Evolutionary conservation across 1,284 basidiomycete genomes (phyloP).

Genomic region (Ganoderma boninense): DNA sequence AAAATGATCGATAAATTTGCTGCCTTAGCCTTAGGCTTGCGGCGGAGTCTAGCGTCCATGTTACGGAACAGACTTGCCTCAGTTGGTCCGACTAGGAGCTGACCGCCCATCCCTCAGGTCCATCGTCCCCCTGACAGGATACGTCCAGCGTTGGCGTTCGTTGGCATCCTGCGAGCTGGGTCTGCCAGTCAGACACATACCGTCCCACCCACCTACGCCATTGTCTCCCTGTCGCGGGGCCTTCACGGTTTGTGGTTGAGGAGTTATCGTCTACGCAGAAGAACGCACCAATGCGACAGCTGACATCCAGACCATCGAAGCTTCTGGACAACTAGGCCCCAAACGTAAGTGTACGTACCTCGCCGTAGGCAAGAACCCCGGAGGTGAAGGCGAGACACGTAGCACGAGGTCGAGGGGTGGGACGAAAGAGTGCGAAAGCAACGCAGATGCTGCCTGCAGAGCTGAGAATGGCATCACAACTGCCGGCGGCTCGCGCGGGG

Average conservation of each 20-base stretch:
- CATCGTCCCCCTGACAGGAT: neutral
- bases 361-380: neutral
- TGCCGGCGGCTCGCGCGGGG: slow-evolving; percentile 10
- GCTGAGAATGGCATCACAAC: slow-evolving; percentile 11
- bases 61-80: slow-evolving; percentile 1
- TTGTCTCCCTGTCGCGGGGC: neutral
- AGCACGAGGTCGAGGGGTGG: neutral
- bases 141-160: neutral
- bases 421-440: neutral
- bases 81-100: neutral
- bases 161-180: neutral
- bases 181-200: neutral
- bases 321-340: neutral
- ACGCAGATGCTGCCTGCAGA: neutral
- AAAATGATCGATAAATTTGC: slow-evolving; percentile 2
- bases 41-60: neutral
- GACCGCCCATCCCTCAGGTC: neutral
- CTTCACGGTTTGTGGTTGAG: neutral
- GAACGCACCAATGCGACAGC: neutral
- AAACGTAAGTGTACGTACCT: neutral
- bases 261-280: neutral
- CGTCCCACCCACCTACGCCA: neutral
- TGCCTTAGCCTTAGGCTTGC: neutral
- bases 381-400: neutral
- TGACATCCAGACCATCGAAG: neutral